Evolutionary conservation across 1,284 basidiomycete genomes (phyloP).

Genomic region (Termitomyces sp.): DNA sequence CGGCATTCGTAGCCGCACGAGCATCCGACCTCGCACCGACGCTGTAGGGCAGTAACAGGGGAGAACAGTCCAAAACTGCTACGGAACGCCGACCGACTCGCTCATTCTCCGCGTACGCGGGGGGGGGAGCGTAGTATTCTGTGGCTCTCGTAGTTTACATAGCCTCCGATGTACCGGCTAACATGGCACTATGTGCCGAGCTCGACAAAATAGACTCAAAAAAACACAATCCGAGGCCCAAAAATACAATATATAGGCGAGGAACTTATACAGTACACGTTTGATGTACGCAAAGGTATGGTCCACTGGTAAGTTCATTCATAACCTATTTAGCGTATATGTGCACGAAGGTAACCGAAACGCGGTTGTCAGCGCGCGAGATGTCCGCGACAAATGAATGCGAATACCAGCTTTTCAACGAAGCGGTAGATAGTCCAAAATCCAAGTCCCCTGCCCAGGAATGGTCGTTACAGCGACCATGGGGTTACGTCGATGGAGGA

Average conservation of each 20-base stretch:
- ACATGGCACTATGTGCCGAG: not conserved
- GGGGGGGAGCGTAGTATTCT: too few relatives aligned
- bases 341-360: not conserved
- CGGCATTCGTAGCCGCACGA: too few relatives aligned
- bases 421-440: slow-evolving; percentile 3
- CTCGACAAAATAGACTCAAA: not conserved
- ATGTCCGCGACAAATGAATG: slow-evolving; percentile 9
- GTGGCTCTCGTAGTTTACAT: too few relatives aligned
- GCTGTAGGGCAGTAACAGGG: too few relatives aligned
- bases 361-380: slow-evolving; percentile 2
- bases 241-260: not conserved
- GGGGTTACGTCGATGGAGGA: not conserved
- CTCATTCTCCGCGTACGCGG: too few relatives aligned
- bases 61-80: too few relatives aligned
- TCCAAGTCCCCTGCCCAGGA: slow-evolving; percentile 11
- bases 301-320: not conserved
- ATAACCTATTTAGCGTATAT: not conserved
- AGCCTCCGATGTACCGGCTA: too few relatives aligned
- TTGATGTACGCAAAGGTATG: not conserved
- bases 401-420: slow-evolving; percentile 8
- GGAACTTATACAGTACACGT: not conserved
- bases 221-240: too few relatives aligned
- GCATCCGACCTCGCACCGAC: too few relatives aligned
- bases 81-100: too few relatives aligned
- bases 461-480: slow-evolving; percentile 2